These are phyloP conservation scores for Debaryomyces udenii DNA, from an alignment of 1,139 yeast species.

Conservation along the genomic window DNA sequence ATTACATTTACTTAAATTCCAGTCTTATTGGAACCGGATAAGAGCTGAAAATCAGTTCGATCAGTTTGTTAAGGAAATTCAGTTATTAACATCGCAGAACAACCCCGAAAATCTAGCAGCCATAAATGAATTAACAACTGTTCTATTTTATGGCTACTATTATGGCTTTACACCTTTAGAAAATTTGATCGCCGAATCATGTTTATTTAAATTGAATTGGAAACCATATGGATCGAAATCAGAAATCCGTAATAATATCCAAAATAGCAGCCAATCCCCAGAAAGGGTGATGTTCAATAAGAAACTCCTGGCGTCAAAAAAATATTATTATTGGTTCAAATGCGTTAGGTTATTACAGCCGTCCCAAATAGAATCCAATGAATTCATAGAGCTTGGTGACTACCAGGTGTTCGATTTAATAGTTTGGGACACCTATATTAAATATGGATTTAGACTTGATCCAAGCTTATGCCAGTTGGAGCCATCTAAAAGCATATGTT, in stretches of 20 bases:
- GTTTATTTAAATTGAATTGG: slow-evolving; percentile 48
- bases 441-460: slow-evolving; percentile 43
- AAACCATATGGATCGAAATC: slow-evolving; percentile 35
- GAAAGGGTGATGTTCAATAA: slow-evolving; percentile 6
- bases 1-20: slow-evolving; percentile 40
- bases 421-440: slow-evolving; percentile 47
- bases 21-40: slow-evolving; percentile 52
- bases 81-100: slow-evolving; percentile 25
- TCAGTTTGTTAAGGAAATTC: slow-evolving; percentile 36
- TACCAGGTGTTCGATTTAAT: slow-evolving; percentile 48
- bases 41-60: slow-evolving; percentile 45
- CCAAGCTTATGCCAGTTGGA: slow-evolving; percentile 31
- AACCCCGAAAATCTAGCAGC: slow-evolving; percentile 24
- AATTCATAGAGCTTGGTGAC: slow-evolving; percentile 38
- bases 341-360: slow-evolving; percentile 26
- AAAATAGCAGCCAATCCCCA: neutral
- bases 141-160: slow-evolving; percentile 62
- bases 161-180: slow-evolving; percentile 58
- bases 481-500: slow-evolving; percentile 26
- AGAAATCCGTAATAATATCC: slow-evolving; percentile 1
- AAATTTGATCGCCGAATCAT: slow-evolving; percentile 47
- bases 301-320: slow-evolving; percentile 13
- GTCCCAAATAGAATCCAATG: slow-evolving; percentile 18
- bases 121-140: slow-evolving; percentile 44
- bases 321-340: slow-evolving; percentile 42